These are phyloP conservation scores for Aspergillus ustus DNA, from an alignment of 2,329 filamentous ascomycete species.

Conservation along the genomic window DNA sequence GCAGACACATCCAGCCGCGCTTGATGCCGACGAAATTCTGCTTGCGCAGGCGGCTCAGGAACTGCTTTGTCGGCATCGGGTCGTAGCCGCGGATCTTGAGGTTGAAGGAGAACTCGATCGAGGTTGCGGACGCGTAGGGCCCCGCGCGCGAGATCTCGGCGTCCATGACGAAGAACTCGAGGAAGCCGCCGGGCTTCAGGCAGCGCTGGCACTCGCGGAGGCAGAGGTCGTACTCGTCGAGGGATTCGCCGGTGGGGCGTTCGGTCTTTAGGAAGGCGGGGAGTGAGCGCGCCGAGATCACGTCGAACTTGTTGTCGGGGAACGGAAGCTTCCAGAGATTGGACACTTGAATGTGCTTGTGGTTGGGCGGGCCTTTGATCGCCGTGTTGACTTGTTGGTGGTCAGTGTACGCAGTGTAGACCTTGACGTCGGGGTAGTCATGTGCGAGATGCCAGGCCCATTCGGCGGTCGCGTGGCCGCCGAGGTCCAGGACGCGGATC, in stretches of 20 bases:
- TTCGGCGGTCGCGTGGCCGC: constrained; percentile 81
- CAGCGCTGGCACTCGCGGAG: constrained; percentile 86
- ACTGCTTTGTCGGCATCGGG: constrained; percentile 78
- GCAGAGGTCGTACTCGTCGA: constrained; percentile 87
- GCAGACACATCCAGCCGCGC: constrained; percentile 86
- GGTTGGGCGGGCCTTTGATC: constrained; percentile 83
- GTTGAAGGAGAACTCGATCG: constrained; percentile 89
- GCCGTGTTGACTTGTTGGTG: constrained; percentile 73
- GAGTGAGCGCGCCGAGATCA: constrained; percentile 86
- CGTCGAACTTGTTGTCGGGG: constrained; percentile 81
- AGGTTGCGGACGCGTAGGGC: constrained; percentile 76
- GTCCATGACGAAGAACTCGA: constrained; percentile 90
- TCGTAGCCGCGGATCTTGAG: constrained; percentile 91
- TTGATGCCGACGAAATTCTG: constrained; percentile 81
- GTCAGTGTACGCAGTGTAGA: constrained; percentile 85
- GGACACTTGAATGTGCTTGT: constrained; percentile 79
- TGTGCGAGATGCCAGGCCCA: constrained; percentile 95
- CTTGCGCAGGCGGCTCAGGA: constrained; percentile 73
- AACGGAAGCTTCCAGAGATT: constrained; percentile 84
- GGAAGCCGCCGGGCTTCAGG: constrained; percentile 87
- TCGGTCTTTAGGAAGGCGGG: constrained; percentile 77
- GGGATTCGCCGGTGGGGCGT: constrained; percentile 65
- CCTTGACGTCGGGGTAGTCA: constrained; percentile 80
- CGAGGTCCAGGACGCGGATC: constrained; percentile 79
- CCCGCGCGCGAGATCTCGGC: constrained; percentile 87